Percentiles rank a stretch among this genome's conserved stretches.
phyloP scores from a whole-genome alignment of 768 basidiomycete species.

The Leccinum broughii region DNA sequence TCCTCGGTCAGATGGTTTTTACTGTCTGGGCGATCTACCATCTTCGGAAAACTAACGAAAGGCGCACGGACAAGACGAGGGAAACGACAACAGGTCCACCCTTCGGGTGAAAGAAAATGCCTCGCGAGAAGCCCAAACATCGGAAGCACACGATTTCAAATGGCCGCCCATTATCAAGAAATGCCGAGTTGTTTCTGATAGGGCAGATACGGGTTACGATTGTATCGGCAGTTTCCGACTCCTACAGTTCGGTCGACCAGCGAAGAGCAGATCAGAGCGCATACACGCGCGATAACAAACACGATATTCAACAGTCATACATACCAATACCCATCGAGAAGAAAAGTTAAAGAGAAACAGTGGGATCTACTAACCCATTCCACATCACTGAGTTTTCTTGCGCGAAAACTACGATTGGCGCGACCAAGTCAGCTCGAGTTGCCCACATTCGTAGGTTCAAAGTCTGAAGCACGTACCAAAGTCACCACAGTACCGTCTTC shows the following conservation, averaged over 20 bases:
- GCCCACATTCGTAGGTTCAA: neutral
- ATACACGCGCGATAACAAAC: neutral
- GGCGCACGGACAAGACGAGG: conserved; percentile 5
- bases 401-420: neutral
- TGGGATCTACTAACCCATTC: neutral
- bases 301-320: neutral
- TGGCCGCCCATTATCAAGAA: neutral
- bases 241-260: neutral
- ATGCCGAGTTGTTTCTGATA: neutral
- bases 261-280: neutral
- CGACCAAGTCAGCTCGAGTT: neutral
- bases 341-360: neutral
- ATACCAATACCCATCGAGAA: neutral
- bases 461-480: conserved; percentile 37
- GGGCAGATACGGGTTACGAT: neutral
- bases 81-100: neutral
- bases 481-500: conserved; percentile 56
- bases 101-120: neutral
- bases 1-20: neutral
- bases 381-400: neutral
- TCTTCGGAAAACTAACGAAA: conserved; percentile 5
- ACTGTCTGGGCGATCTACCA: neutral
- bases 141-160: neutral
- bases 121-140: neutral
- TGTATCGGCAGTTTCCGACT: neutral